Conservation (phyloP, 31 red algal species). For the Porphyra umbilicalis region DNA sequence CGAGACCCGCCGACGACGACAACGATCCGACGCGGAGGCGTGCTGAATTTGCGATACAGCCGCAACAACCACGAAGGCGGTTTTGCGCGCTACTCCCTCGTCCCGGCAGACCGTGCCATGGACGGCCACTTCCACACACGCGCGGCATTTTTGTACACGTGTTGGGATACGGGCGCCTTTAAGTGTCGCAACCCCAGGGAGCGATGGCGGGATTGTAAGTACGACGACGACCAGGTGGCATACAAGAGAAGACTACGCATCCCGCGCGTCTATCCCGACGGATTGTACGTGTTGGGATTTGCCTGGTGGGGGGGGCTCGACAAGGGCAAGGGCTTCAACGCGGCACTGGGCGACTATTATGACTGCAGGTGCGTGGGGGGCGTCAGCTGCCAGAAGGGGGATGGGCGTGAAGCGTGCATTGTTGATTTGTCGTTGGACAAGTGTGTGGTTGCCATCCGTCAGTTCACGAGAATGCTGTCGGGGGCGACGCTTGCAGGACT, state of each 20-base stretch:
- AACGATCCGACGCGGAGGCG: background rate
- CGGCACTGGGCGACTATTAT: background rate
- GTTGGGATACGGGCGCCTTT: background rate
- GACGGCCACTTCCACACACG: background rate
- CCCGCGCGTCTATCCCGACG: background rate
- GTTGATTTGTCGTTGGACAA: too few species aligned
- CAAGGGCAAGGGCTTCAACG: background rate
- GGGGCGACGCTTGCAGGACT: too few species aligned
- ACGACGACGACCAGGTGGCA: background rate
- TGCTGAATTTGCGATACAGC: background rate
- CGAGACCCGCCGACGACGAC: background rate
- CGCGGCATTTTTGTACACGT: background rate
- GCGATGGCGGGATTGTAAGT: background rate
- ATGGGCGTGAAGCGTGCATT: too few species aligned
- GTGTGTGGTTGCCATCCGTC: too few species aligned
- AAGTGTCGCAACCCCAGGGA: background rate
- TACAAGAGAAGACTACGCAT: background rate
- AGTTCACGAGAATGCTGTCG: too few species aligned
- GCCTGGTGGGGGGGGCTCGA: background rate
- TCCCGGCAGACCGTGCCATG: background rate
- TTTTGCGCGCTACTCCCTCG: background rate
- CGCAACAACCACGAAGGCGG: constrained; percentile 1
- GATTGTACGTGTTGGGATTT: background rate
- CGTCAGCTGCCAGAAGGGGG: too few species aligned
- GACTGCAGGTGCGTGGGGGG: background rate